A percentile compares a stretch with the other conserved stretches of the same genome.
These are phyloP conservation scores for Globisporangium rhizosaccharum DNA, from an alignment of 352 stramenopile species.

Conservation along the genomic window DNA sequence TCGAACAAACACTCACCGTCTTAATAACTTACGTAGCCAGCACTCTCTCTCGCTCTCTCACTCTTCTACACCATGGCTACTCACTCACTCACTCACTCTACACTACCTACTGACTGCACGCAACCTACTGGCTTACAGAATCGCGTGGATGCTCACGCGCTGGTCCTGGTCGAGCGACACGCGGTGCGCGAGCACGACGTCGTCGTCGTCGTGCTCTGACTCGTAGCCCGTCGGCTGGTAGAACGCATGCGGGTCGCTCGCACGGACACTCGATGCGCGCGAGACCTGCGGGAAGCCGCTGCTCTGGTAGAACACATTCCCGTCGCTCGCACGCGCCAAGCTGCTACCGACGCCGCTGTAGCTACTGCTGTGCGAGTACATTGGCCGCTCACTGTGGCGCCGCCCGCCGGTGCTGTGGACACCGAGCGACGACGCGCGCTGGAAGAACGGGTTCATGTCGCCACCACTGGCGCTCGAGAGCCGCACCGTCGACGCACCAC, in stretches of 20 bases:
- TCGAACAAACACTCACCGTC: neutral
- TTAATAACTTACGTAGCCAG: neutral
- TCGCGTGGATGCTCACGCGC: conserved; percentile 58
- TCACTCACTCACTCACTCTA: neutral
- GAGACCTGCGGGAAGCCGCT: conserved; percentile 8
- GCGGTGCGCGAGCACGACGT: conserved; percentile 52
- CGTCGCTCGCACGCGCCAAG: conserved; percentile 33
- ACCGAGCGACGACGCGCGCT: conserved; percentile 20
- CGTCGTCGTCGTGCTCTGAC: conserved; percentile 23
- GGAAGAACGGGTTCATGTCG: conserved; percentile 39
- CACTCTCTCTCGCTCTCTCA: neutral
- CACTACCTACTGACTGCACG: neutral
- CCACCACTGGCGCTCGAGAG: conserved; percentile 19
- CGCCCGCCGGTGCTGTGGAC: conserved; percentile 8
- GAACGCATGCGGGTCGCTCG: conserved; percentile 19
- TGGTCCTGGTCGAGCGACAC: conserved; percentile 56
- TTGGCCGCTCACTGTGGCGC: conserved; percentile 18
- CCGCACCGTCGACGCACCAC: conserved; percentile 42
- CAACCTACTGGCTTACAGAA: conserved; percentile 26
- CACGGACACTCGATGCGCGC: conserved; percentile 4
- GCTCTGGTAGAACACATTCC: conserved; percentile 39
- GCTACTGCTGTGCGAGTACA: conserved; percentile 17
- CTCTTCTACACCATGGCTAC: neutral
- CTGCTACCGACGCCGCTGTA: conserved; percentile 13
- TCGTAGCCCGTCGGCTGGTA: conserved; percentile 19